These are phyloP conservation scores for Monosporascus ibericus DNA, from an alignment of 2,329 filamentous ascomycete species.

Conservation along the genomic window DNA sequence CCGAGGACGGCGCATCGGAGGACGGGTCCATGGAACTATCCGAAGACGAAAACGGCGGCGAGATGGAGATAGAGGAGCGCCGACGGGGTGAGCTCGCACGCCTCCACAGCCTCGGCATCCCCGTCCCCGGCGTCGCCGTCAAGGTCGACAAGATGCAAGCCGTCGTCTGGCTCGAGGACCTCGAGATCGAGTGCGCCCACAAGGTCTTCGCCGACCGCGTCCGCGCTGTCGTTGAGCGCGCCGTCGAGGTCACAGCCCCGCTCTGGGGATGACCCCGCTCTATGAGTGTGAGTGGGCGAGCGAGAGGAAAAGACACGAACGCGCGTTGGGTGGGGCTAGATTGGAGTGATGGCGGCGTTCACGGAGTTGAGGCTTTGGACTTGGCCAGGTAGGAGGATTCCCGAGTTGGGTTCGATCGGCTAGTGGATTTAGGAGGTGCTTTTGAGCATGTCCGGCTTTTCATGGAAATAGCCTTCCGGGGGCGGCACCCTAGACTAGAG, in stretches of 20 bases:
- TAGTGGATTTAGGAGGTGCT: no score
- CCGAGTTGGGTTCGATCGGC: no score
- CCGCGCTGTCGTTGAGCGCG: conserved; percentile 81
- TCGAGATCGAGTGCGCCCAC: conserved; percentile 83
- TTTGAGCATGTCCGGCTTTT: no score
- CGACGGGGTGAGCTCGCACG: conserved; percentile 66
- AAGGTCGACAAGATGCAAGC: conserved; percentile 83
- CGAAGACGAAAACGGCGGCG: conserved; percentile 32
- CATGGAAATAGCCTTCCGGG: no score
- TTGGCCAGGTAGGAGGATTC: no score
- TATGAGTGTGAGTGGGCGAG: neutral
- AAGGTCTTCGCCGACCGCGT: conserved; percentile 77
- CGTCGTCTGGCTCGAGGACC: conserved; percentile 83
- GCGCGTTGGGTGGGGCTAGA: no score
- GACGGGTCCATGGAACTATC: conserved; percentile 17
- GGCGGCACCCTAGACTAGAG: no score
- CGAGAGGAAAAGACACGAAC: no score
- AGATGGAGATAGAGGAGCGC: conserved; percentile 44
- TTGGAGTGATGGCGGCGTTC: no score
- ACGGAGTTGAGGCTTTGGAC: no score
- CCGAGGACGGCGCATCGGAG: conserved; percentile 17
- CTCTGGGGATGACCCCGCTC: conserved; percentile 49
- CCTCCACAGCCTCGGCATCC: conserved; percentile 77
- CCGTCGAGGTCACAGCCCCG: conserved; percentile 78
- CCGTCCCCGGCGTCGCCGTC: conserved; percentile 83